phyloP scores from a whole-genome alignment of 768 basidiomycete species.

The Cubamyces sp. region DNA sequence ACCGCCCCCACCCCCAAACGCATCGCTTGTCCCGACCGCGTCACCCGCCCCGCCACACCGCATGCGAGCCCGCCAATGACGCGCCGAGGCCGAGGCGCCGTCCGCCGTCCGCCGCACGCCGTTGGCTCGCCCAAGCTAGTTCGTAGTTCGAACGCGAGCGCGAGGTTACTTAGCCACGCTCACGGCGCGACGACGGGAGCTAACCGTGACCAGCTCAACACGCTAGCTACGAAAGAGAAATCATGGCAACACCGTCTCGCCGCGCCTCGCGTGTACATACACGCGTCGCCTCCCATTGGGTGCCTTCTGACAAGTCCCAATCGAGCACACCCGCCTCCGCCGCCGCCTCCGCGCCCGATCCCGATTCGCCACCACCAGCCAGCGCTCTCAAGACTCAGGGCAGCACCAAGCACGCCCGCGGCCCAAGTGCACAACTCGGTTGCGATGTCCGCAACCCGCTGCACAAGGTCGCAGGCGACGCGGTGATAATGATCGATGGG shows the following conservation, averaged over 20 bases:
- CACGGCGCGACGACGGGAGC: too few relatives aligned
- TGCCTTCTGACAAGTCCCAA: neutral
- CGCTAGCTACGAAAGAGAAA: neutral
- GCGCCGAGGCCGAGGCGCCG: neutral
- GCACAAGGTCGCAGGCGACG: too few relatives aligned
- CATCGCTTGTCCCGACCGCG: neutral
- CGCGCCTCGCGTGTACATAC: neutral
- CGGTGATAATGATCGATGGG: neutral
- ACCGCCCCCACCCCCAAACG: slow-evolving; percentile 14
- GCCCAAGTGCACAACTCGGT: too few relatives aligned
- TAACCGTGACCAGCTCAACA: too few relatives aligned
- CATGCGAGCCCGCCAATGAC: neutral
- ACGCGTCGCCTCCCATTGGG: neutral
- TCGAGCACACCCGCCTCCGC: slow-evolving; percentile 10
- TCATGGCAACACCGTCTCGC: neutral
- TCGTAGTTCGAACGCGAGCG: too few relatives aligned
- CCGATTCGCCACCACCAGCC: too few relatives aligned
- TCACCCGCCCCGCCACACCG: too few relatives aligned
- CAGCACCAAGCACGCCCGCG: too few relatives aligned
- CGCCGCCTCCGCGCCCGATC: neutral
- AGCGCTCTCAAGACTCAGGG: too few relatives aligned
- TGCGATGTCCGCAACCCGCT: too few relatives aligned
- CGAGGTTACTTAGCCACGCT: too few relatives aligned
- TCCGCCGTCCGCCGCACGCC: neutral
- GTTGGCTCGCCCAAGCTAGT: neutral